phyloP scores from a whole-genome alignment of 1,284 basidiomycete genomes.

The Exobasidium cylindrosporum region DNA sequence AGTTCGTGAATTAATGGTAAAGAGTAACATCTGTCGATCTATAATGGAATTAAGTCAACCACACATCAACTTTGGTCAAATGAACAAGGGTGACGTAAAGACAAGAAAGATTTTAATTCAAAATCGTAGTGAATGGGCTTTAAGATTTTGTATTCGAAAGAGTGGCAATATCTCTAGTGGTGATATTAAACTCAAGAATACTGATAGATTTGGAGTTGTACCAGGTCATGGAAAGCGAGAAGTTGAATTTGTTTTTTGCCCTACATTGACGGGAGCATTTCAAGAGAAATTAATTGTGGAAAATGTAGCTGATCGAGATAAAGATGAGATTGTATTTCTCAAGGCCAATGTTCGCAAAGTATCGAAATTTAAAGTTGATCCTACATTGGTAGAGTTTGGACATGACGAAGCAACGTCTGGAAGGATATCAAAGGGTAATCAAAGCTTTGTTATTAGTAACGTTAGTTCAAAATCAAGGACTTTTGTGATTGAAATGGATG shows the following conservation, averaged over 20 bases:
- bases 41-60: slow-evolving; percentile 60
- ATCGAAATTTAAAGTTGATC: slow-evolving; percentile 58
- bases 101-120: slow-evolving; percentile 60
- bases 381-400: slow-evolving; percentile 55
- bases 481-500: slow-evolving; percentile 56
- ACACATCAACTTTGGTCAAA: slow-evolving; percentile 61
- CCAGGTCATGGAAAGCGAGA: slow-evolving; percentile 60
- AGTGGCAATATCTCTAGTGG: slow-evolving; percentile 60
- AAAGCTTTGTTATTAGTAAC: slow-evolving; percentile 58
- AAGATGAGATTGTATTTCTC: slow-evolving; percentile 59
- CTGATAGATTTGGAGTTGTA: slow-evolving; percentile 60
- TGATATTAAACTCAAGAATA: slow-evolving; percentile 58
- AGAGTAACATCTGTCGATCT: slow-evolving; percentile 57
- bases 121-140: slow-evolving; percentile 58
- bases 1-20: slow-evolving; percentile 59
- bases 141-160: slow-evolving; percentile 59
- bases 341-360: slow-evolving; percentile 59
- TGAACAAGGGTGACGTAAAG: slow-evolving; percentile 60
- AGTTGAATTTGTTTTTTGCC: slow-evolving; percentile 57
- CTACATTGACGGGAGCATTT: slow-evolving; percentile 57
- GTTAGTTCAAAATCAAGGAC: slow-evolving; percentile 57
- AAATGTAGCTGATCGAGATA: slow-evolving; percentile 59
- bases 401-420: slow-evolving; percentile 15
- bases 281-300: slow-evolving; percentile 60
- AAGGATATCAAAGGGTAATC: slow-evolving; percentile 38